A percentile compares a stretch with the other conserved stretches of the same genome.
Conservation (phyloP, 768 basidiomycete species). For the Termitomyces sp. region DNA sequence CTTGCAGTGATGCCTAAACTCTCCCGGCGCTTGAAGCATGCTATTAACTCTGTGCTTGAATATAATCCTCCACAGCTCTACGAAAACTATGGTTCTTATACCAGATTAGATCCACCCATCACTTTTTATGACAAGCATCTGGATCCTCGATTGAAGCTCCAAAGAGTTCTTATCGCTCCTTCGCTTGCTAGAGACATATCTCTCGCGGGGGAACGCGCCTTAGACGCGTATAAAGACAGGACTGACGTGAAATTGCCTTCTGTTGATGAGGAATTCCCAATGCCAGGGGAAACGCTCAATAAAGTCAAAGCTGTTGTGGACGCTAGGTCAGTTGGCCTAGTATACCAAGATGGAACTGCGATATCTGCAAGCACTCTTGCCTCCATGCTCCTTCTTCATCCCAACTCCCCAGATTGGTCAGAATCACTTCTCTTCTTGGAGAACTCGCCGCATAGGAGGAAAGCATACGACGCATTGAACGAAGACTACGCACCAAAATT, state of each 20-base stretch:
- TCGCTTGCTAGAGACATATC: not conserved
- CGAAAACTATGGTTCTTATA: not conserved
- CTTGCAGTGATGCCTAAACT: too few species aligned
- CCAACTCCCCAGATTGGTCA: not conserved
- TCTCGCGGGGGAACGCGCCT: not conserved
- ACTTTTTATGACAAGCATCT: slow-evolving; percentile 8
- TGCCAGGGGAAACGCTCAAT: not conserved
- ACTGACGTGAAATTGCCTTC: not conserved
- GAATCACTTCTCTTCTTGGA: not conserved
- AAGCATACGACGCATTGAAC: not conserved
- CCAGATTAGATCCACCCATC: not conserved
- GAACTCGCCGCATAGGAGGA: not conserved
- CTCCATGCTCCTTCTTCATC: slow-evolving; percentile 2
- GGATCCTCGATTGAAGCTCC: slow-evolving; percentile 1
- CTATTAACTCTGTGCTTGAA: too few species aligned
- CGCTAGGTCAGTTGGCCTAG: not conserved
- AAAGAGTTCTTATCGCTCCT: not conserved
- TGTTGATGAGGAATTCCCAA: not conserved
- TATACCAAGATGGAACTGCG: not conserved
- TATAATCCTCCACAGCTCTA: too few species aligned
- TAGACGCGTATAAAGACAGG: not conserved
- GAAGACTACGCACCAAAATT: not conserved
- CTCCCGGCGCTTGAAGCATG: too few species aligned
- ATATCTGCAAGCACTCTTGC: not conserved
- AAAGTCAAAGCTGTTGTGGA: not conserved